Evolutionary conservation across 2,329 filamentous ascomycete genomes (phyloP).

Genomic region (Botrytis aclada): DNA sequence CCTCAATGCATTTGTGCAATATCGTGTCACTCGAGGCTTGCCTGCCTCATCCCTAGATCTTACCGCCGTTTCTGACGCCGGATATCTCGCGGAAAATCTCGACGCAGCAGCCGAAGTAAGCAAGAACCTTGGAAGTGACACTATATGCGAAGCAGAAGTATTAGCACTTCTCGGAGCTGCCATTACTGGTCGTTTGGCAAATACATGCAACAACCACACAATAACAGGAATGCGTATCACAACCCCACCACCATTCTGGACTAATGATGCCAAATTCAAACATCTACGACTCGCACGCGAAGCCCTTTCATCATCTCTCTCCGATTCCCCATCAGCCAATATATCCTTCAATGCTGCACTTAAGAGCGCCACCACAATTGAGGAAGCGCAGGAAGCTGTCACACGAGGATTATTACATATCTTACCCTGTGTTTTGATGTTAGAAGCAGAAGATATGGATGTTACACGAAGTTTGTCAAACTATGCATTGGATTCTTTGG

Average conservation of each 20-base stretch:
- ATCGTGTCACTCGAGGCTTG: slow-evolving; percentile 33
- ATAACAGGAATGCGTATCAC: slow-evolving; percentile 55
- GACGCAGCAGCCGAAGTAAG: slow-evolving; percentile 27
- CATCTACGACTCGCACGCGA: slow-evolving; percentile 42
- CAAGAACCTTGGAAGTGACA: slow-evolving; percentile 39
- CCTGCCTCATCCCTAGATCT: slow-evolving; percentile 37
- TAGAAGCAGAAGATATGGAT: slow-evolving; percentile 50
- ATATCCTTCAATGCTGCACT: slow-evolving; percentile 46
- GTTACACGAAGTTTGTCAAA: slow-evolving; percentile 44
- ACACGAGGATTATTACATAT: slow-evolving; percentile 47
- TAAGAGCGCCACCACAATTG: slow-evolving; percentile 43
- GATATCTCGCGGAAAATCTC: slow-evolving; percentile 30
- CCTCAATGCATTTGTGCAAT: slow-evolving; percentile 39
- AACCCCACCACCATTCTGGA: slow-evolving; percentile 50
- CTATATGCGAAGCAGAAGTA: slow-evolving; percentile 53
- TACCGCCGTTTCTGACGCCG: slow-evolving; percentile 34
- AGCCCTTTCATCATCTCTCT: slow-evolving; percentile 33
- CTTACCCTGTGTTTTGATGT: slow-evolving; percentile 48
- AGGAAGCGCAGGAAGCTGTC: slow-evolving; percentile 47
- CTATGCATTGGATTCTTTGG: slow-evolving; percentile 40
- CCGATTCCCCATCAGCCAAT: slow-evolving; percentile 25
- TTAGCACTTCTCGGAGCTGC: slow-evolving; percentile 52
- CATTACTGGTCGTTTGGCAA: slow-evolving; percentile 45
- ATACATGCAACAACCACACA: slow-evolving; percentile 47
- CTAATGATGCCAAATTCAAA: slow-evolving; percentile 53